Base-by-base conservation (phyloP, 2,329 filamentous ascomycete species). In the Sphaerulina vaccinii region DNA sequence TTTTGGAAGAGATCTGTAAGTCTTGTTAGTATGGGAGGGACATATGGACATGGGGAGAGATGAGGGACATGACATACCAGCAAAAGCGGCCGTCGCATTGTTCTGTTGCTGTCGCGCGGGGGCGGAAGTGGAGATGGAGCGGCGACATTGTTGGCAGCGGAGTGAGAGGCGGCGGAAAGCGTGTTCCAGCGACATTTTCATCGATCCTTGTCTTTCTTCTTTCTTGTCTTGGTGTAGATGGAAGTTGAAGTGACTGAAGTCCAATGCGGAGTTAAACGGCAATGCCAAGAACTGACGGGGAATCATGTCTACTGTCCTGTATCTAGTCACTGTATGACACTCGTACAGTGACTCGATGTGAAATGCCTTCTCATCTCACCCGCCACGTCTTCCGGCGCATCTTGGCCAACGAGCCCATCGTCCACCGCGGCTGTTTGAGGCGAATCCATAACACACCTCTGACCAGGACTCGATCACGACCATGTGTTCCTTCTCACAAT, bases 311-410 rank as follows among this genome's bases (percentile, higher is more conserved):
- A 7, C 7, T 7, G 7, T 7, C 13, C 27, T 32, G 27, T 13
- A 32, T 32, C 27, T 32, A 13, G 9, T n/a, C 21, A 21, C 16
- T 1, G n/a, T 47, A 10, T 29, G 6, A 22, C 15, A 13, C 2
- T 13, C 16, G 19, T 9, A 6, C 16, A 21, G 19, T 6, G n/a
- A 39, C 7, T 3, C 5, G 9, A 46, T 5, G 37, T 36, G 10
- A 15, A 39, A 84, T 84, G 81, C 77, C 77, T 50, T 82, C 81
- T 57, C 79, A 82, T 59, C 73, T 84, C 63, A 81, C 80, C 55
- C 80, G 80, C 67, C 72, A 75, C 68, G 79, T 83, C 60, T 82
- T 82, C 68, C 78, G 79, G 61, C 75, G 76, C 62, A 71, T 84
- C 59, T 70, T 81, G 53, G 75, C 76, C 65, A 76, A 77, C 65